Evolutionary conservation across 1,284 basidiomycete genomes (phyloP).

Genomic region (Rhodofomes roseus): DNA sequence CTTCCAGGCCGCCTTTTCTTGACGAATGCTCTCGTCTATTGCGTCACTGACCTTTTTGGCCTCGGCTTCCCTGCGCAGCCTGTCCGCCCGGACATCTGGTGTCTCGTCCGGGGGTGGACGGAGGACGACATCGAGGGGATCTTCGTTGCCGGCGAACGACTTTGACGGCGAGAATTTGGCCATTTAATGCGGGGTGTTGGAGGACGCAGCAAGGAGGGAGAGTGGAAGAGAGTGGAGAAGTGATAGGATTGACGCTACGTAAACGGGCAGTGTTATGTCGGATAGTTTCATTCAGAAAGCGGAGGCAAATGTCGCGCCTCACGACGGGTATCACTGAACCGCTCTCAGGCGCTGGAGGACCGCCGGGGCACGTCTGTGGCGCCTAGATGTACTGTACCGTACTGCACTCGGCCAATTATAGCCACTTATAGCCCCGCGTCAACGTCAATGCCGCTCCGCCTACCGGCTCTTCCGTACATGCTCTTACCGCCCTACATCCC

Average conservation of each 20-base stretch:
- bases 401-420: not conserved
- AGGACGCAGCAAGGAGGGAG: not conserved
- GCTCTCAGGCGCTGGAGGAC: not conserved
- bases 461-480: too few relatives aligned
- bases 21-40: constrained; percentile 53
- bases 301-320: not conserved
- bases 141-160: constrained; percentile 11
- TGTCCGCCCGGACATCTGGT: constrained; percentile 22
- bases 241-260: not conserved
- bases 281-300: not conserved
- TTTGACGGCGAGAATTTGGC: not conserved
- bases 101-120: constrained; percentile 25
- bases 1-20: constrained; percentile 40
- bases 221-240: not conserved
- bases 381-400: not conserved
- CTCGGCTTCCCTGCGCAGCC: constrained; percentile 45
- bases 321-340: not conserved
- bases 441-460: too few relatives aligned
- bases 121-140: constrained; percentile 25
- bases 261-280: not conserved
- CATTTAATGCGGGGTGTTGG: not conserved
- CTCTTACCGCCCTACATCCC: too few relatives aligned
- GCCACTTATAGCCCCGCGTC: too few relatives aligned
- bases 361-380: not conserved
- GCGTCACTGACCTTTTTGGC: constrained; percentile 49